Evolutionary conservation across 2,329 filamentous ascomycete genomes (phyloP), one percentile per base, ranked within the genome.

Genomic region (Fusarium piperis): DNA sequence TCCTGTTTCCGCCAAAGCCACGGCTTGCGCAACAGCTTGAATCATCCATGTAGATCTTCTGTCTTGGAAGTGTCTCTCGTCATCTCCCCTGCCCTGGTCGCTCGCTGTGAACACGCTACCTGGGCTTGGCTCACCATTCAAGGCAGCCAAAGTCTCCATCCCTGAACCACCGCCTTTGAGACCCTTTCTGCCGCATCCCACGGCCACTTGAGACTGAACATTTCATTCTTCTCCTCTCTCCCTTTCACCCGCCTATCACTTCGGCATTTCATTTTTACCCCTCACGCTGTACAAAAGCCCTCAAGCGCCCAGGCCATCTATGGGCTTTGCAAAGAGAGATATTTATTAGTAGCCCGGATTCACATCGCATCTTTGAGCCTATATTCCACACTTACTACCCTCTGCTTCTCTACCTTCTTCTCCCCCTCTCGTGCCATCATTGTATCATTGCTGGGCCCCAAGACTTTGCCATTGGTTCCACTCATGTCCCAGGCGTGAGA

Each of bases 41-140:
- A 72, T 72, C 62, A 63, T 57, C 58, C 64, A 44, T 58, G 67
- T n/a, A 51, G 70, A 72, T 72, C 67, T 59, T 59, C 23, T 63
- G 57, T 65, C 68, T 55, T 64, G 59, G 70, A 26, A 71, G 35
- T 68, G 70, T 68, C 67, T 73, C 70, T 72, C 70, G 20, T 71
- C 67, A 68, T 66, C 46, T 64, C 59, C 26, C 56, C 65, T 68
- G 64, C 62, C 36, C 55, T 55, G 18, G 30, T 38, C 63, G 59
- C 20, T 59, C 59, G 46, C 30, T 39, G 44, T 62, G 38, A 59
- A 38, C 44, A 44, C 41, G 53, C 59, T 68, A 62, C 35, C 59
- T n/a, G n/a, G 48, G 35, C 62, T 70, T 70, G 67, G 67, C 67
- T 70, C 36, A 12, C 35, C 60, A 33, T 32, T 63, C 61, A 56